Base-by-base conservation (phyloP, 371 early-diverging fungal species). In the Mycotypha africana region DNA sequence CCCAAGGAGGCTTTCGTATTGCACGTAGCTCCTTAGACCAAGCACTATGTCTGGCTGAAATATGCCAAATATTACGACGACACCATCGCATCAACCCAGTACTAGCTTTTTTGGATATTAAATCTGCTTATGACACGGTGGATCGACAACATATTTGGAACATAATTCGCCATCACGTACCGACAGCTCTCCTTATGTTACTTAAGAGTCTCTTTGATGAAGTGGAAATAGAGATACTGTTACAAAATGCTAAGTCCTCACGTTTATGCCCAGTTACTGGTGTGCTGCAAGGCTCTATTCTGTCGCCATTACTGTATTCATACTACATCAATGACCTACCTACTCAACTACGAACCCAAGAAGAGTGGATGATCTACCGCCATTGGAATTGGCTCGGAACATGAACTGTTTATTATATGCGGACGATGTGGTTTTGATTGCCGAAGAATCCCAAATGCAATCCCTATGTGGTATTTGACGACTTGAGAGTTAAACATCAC, bases 51-150 rank as follows among this genome's bases (percentile, higher is more conserved):
- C 49, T 49, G 0, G 4, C 49, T 30, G 55, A 59, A 56, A 28
- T 28, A 8, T 49, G 49, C 24, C 2, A 0, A 10, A 23, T 9
- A 2, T n/a, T 40, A 12, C 24, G 34, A 0, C 41, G 17, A 2
- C 8, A 37, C 1, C n/a, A n/a, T n/a, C n/a, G n/a, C n/a, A n/a
- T n/a, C n/a, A n/a, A n/a, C n/a, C 52, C 58, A 1, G 36, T 33
- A 3, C 22, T 50, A 1, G 53, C 53, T 4, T 58, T 49, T 17
- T 38, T 58, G 0, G 52, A 58, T 26, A 58, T 58, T 16, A 51
- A 58, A 36, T 36, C 46, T n/a, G 58, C 58, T 8, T 58, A 58
- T 23, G 58, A 58, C 28, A 51, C 52, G 0, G 48, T 51, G 4
- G 58, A 58, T 16, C 42, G 58, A 1, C 10, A 15, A 0, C n/a